A percentile compares a stretch with the other conserved stretches of the same genome.
Evolutionary conservation across 164 flowering plant species (phyloP).

Genomic region (Brasenia schreberi): DNA sequence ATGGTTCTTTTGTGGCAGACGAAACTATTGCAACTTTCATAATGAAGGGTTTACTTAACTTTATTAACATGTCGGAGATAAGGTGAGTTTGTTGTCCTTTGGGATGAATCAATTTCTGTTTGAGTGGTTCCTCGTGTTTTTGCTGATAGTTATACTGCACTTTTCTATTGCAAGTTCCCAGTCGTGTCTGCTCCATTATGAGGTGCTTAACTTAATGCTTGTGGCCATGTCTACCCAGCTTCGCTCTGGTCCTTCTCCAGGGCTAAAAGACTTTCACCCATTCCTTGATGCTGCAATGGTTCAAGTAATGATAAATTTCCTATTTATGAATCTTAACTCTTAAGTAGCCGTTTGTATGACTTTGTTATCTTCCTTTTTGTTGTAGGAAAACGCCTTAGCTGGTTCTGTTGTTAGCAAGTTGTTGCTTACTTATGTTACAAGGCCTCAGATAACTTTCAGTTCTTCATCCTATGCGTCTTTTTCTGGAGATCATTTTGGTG

Average conservation of each 20-base stretch:
- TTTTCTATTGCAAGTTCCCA: constrained; percentile 31
- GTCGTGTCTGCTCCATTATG: constrained; percentile 69
- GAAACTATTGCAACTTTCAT: constrained; percentile 44
- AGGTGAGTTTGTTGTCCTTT: constrained; percentile 33
- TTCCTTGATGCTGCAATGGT: constrained; percentile 80
- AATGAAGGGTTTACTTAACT: constrained; percentile 55
- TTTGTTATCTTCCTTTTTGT: constrained; percentile 1
- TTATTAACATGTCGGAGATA: constrained; percentile 58
- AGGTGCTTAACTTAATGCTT: constrained; percentile 79
- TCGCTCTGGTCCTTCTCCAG: constrained; percentile 77
- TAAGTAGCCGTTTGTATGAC: background rate
- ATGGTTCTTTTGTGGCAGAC: constrained; percentile 29
- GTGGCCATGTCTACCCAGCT: constrained; percentile 95
- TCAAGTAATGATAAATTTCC: constrained; percentile 32
- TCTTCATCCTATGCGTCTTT: constrained; percentile 38
- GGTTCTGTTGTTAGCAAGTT: constrained; percentile 51
- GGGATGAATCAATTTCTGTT: background rate
- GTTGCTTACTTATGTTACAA: constrained; percentile 50
- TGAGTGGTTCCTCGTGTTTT: constrained; percentile 13
- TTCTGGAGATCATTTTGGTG: constrained; percentile 56
- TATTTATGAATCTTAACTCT: too few relatives aligned
- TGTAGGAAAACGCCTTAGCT: constrained; percentile 67
- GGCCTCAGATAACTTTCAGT: constrained; percentile 36
- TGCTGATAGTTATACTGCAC: background rate
- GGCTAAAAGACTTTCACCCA: constrained; percentile 75